Conservation (phyloP, 140 eudicot species). For the Senecio squalidus region DNA sequence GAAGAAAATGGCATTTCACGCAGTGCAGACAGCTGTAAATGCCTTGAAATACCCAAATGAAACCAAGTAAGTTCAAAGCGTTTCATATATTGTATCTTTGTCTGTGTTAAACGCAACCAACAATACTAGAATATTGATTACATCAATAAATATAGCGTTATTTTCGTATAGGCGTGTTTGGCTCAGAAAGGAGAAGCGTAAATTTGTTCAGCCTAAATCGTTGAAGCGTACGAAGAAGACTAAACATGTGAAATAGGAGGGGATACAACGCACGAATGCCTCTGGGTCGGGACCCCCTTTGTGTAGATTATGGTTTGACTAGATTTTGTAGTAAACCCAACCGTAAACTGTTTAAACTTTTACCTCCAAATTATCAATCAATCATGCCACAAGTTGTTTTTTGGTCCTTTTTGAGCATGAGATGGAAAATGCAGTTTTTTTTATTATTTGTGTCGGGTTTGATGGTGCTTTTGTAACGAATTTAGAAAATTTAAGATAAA, state of each 20-base stretch:
- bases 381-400: background rate
- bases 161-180: background rate
- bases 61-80: slow-evolving; percentile 17
- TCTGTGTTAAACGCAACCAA: background rate
- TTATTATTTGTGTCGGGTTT: no score
- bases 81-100: background rate
- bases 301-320: background rate
- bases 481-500: no score
- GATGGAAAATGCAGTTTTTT: background rate
- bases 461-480: no score
- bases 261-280: background rate
- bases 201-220: no score
- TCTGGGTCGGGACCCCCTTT: background rate
- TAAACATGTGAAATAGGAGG: background rate
- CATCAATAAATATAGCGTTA: background rate
- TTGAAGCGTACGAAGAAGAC: no score
- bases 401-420: slow-evolving; percentile 6
- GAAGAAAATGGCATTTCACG: slow-evolving; percentile 41
- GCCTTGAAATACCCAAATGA: slow-evolving; percentile 6
- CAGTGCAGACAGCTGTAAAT: slow-evolving; percentile 25
- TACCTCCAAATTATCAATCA: background rate
- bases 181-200: background rate
- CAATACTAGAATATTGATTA: background rate
- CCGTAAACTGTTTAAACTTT: background rate
- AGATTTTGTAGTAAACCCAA: background rate